Evolutionary conservation across 179 eudicot species (phyloP).

Genomic region (Beta lomatogona): DNA sequence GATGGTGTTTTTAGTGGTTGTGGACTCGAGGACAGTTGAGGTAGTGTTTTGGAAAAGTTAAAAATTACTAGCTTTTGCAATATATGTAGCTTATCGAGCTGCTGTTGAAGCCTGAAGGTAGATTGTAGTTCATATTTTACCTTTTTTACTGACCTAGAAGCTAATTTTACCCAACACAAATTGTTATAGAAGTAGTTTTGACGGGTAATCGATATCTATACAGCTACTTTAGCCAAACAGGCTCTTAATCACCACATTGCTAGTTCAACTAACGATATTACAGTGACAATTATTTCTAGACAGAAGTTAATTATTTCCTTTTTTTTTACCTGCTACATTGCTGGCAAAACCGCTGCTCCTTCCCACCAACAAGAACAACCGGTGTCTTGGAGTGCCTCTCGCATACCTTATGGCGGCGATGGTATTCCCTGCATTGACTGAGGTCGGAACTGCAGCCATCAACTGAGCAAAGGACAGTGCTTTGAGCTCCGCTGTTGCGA

Average conservation of each 20-base stretch:
- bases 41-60: too few relatives aligned
- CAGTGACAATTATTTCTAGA: not conserved
- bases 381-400: constrained; percentile 54
- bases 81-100: too few relatives aligned
- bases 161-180: too few relatives aligned
- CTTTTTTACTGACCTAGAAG: too few relatives aligned
- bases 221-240: too few relatives aligned
- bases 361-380: constrained; percentile 41
- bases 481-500: constrained; percentile 21
- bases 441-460: constrained; percentile 50
- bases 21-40: too few relatives aligned
- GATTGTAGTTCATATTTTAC: too few relatives aligned
- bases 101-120: too few relatives aligned
- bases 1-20: too few relatives aligned
- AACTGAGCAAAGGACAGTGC: constrained; percentile 32
- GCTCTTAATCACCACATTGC: not conserved
- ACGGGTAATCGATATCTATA: too few relatives aligned
- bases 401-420: constrained; percentile 52
- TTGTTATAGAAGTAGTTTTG: too few relatives aligned
- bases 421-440: constrained; percentile 39
- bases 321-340: constrained; percentile 65
- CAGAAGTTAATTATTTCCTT: not conserved
- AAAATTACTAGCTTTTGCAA: too few relatives aligned
- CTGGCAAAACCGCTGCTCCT: constrained; percentile 65
- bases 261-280: not conserved